Percentiles rank a stretch among this genome's conserved stretches.
phyloP scores from a whole-genome alignment of 179 eudicot species.

The Silene vulgaris region DNA sequence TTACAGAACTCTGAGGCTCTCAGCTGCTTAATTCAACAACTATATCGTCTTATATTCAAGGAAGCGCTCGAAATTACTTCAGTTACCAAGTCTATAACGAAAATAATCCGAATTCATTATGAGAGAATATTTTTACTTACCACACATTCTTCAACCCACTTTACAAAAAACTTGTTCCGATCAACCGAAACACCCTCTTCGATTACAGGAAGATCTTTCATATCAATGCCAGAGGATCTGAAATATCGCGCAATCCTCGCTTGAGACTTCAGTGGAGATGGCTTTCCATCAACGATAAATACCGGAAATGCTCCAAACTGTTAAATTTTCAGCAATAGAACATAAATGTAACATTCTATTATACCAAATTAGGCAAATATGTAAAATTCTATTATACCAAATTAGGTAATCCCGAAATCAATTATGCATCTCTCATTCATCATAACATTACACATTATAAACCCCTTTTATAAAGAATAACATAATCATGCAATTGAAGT shows the following conservation, averaged over 20 bases:
- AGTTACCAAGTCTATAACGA: too few relatives aligned
- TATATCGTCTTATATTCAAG: too few relatives aligned
- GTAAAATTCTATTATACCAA: background rate
- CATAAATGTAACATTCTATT: background rate
- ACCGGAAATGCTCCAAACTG: constrained; percentile 98
- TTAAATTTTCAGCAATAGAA: constrained; percentile 23
- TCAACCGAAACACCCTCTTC: constrained; percentile 61
- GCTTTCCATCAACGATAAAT: constrained; percentile 75
- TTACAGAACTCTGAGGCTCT: too few relatives aligned
- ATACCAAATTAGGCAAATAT: background rate
- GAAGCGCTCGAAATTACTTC: too few relatives aligned
- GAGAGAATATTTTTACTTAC: constrained; percentile 36
- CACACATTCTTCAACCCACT: constrained; percentile 70
- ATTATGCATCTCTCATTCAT: background rate
- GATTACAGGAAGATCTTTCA: constrained; percentile 38
- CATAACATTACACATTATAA: background rate
- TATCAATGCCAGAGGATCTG: constrained; percentile 62
- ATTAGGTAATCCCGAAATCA: background rate
- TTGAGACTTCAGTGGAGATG: constrained; percentile 74
- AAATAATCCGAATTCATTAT: background rate
- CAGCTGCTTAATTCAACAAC: too few relatives aligned
- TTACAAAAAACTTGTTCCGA: constrained; percentile 57
- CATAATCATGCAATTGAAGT: background rate
- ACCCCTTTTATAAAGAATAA: background rate
- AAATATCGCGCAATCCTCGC: constrained; percentile 68